A percentile compares a stretch with the other conserved stretches of the same genome.
Conservation (phyloP, 2,329 filamentous ascomycete genomes). For the Pleomassaria siparia region DNA sequence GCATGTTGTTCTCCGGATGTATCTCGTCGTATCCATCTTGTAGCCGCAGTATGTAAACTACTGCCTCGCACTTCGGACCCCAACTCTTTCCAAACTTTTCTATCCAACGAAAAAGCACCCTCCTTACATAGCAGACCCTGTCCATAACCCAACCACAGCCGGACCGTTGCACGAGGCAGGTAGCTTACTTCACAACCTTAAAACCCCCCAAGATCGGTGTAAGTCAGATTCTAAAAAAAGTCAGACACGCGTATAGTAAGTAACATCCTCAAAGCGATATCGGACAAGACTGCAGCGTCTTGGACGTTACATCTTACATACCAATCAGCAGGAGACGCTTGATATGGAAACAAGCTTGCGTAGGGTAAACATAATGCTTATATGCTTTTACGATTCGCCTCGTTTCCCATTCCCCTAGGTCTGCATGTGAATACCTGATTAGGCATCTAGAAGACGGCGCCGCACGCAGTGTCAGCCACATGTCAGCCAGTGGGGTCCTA, state of each 20-base stretch:
- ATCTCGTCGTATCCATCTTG: neutral
- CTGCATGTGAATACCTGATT: no score
- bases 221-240: neutral
- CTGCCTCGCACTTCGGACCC: neutral
- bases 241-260: neutral
- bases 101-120: slow-evolving; percentile 3
- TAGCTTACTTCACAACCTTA: slow-evolving; percentile 20
- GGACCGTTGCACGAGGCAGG: slow-evolving; percentile 6
- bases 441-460: no score
- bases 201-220: slow-evolving; percentile 6
- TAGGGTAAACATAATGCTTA: no score
- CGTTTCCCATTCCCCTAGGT: no score
- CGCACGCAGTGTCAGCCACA: no score
- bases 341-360: no score
- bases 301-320: neutral
- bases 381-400: no score
- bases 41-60: neutral
- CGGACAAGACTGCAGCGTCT: neutral
- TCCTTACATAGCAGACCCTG: slow-evolving; percentile 1
- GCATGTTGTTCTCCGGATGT: neutral
- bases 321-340: no score
- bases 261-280: no score
- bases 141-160: slow-evolving; percentile 1
- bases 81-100: neutral
- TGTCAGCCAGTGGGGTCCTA: neutral